Evolutionary conservation across 768 basidiomycete species (phyloP).

Genomic region (Multifurca ochricompacta): DNA sequence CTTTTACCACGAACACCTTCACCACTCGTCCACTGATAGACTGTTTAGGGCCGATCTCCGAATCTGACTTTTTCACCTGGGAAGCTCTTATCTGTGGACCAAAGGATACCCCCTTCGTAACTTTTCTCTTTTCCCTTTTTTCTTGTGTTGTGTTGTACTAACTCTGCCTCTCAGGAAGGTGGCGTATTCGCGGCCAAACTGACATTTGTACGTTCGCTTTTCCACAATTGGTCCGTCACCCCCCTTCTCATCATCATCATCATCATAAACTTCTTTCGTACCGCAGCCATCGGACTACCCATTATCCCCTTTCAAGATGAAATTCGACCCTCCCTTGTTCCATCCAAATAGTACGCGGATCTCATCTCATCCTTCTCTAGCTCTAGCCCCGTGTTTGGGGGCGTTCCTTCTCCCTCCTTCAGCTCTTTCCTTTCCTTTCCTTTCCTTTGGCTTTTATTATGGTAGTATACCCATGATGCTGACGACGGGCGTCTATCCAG

Average conservation of each 20-base stretch:
- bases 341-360: constrained; percentile 85
- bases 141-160: constrained; percentile 3
- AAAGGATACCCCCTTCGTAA: constrained; percentile 89
- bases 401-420: background rate
- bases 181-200: constrained; percentile 90
- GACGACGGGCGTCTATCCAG: constrained; percentile 33
- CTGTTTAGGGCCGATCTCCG: constrained; percentile 68
- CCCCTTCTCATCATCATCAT: background rate
- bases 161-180: constrained; percentile 57
- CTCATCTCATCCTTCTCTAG: constrained; percentile 2
- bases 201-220: constrained; percentile 64
- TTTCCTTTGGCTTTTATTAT: too few relatives aligned
- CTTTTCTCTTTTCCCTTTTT: constrained; percentile 24
- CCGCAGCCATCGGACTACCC: constrained; percentile 86
- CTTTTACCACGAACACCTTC: background rate
- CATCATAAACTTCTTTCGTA: background rate
- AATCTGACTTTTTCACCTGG: constrained; percentile 94
- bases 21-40: background rate
- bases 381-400: background rate
- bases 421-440: too few relatives aligned
- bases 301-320: constrained; percentile 98
- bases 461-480: too few relatives aligned
- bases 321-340: constrained; percentile 92
- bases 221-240: constrained; percentile 1
- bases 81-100: constrained; percentile 92